Conservation (phyloP, 345 rosid species). For the Heritiera littoralis region DNA sequence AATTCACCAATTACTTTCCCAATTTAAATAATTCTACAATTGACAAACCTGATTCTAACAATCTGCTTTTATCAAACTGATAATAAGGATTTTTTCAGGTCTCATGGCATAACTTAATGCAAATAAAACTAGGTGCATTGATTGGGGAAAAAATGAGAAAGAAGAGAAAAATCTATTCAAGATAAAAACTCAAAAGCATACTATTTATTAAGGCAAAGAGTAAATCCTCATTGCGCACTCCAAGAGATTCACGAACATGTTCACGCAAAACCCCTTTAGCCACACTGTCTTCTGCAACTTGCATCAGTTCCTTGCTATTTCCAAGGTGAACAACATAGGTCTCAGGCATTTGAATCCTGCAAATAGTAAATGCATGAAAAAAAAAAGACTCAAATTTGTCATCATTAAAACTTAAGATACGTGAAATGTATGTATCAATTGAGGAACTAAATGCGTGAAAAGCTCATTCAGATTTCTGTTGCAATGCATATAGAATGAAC, state of each 20-base stretch:
- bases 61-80: constrained; percentile 5
- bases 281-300: constrained; percentile 87
- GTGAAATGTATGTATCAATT: not conserved
- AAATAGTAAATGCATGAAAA: constrained; percentile 12
- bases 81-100: not conserved
- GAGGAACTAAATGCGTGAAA: not conserved
- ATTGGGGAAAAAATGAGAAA: not conserved
- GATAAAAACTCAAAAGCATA: constrained; percentile 33
- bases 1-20: not conserved
- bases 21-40: not conserved
- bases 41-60: not conserved
- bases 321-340: constrained; percentile 95
- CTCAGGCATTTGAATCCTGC: constrained; percentile 92
- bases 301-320: constrained; percentile 92
- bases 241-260: constrained; percentile 86
- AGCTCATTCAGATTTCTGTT: not conserved
- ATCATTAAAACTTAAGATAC: not conserved
- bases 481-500: constrained; percentile 5
- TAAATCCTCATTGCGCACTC: constrained; percentile 73
- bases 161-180: not conserved
- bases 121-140: constrained; percentile 12
- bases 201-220: constrained; percentile 88
- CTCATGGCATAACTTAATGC: not conserved
- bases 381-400: not conserved
- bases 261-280: constrained; percentile 85